Evolutionary conservation across 306 rosid genomes (phyloP), one percentile per base, ranked within the genome.

Genomic region (Castanea sativa): DNA sequence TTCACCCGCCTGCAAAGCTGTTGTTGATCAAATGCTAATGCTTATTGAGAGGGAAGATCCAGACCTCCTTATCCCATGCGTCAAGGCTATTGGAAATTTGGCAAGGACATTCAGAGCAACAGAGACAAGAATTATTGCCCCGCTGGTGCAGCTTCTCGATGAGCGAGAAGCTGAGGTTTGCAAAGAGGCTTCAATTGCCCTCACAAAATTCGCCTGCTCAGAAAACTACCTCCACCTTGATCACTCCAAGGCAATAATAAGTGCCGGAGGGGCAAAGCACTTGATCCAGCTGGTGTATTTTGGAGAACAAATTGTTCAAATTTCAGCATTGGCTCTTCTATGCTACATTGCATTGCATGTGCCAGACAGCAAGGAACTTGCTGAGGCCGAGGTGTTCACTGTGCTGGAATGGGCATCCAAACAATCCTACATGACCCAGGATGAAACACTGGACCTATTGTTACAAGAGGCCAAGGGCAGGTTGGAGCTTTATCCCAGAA

Each of bases 401-500:
- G 97, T 90, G 78, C 92, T 95, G 14, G 97, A 91, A 79, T 91
- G 98, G 97, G 96, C 98, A 4, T 88, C 93, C 58, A 95, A 95
- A 85, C 99, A 95, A 74, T 80, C 98, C 27, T 79, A 55, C 76
- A 73, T 88, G 85, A 76, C 87, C 2, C 94, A 90, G 33, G 89
- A 90, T 55, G 91, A 90, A 70, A 12, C 74, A 4, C 68, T 89
- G 0, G 93, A 88, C 38, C 18, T 69, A 23, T 84, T 95, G 88
- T 76, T 95, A 78, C 90, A 81, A 9, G 98, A 95, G 35, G 88
- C 98, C 52, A 91, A 82, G 89, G 84, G 89, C 69, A 86, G 86
- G 89, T 81, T 95, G 85, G 99, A 95, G 87, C 94, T 92, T 65
- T 95, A 92, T 57, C 99, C 96, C 59, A 93, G 97, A 89, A 94